Evolutionary conservation across 768 basidiomycete genomes (phyloP).

Genomic region (Hemileccinum rubropunctum): DNA sequence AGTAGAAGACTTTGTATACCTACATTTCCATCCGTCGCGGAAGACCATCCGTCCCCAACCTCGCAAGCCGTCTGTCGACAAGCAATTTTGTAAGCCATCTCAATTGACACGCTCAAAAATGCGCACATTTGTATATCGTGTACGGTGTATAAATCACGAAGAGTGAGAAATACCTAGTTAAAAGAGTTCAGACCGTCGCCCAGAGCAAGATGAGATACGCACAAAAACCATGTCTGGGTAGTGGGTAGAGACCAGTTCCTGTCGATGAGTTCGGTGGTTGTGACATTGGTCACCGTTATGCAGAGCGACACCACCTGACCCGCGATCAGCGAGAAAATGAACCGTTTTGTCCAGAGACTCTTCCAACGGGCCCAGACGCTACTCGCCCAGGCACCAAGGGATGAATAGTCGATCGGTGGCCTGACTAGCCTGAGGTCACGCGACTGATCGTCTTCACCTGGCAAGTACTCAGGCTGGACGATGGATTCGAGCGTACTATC

Average conservation of each 20-base stretch:
- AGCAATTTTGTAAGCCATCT: neutral
- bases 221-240: constrained; percentile 85
- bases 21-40: constrained; percentile 87
- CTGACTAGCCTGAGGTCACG: constrained; percentile 29
- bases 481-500: neutral
- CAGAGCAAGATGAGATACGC: constrained; percentile 26
- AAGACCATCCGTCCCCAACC: constrained; percentile 77
- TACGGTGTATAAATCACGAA: constrained; percentile 81
- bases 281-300: constrained; percentile 86
- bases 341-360: constrained; percentile 77
- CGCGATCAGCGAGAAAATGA: constrained; percentile 64
- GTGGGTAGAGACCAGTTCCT: constrained; percentile 74
- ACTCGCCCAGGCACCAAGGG: constrained; percentile 46
- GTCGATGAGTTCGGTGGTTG: constrained; percentile 71
- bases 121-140: constrained; percentile 83
- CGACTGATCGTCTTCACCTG: neutral
- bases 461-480: neutral
- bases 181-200: neutral
- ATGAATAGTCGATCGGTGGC: constrained; percentile 67
- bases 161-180: constrained; percentile 71
- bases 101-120: neutral
- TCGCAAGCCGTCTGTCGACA: constrained; percentile 64
- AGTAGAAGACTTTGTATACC: constrained; percentile 17
- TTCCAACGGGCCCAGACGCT: constrained; percentile 62
- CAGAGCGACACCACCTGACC: constrained; percentile 85